Evolutionary conservation across 2,329 filamentous ascomycete species (phyloP).

Genomic region (Colletotrichum sp.): DNA sequence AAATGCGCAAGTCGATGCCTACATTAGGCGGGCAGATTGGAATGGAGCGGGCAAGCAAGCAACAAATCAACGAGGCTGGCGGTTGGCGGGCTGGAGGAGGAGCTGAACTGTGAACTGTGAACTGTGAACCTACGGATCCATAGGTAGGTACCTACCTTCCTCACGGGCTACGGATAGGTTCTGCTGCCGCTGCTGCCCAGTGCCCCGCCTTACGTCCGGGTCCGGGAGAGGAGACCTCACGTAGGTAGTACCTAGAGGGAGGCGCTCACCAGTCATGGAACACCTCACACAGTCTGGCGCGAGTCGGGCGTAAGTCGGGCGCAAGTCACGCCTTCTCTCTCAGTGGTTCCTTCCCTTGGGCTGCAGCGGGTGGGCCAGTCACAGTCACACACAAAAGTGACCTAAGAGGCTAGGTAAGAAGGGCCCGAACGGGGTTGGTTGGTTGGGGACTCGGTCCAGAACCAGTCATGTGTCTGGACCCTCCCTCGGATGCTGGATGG

Average conservation of each 20-base stretch:
- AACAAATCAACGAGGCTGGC: slow-evolving; percentile 17
- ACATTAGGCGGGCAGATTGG: background rate
- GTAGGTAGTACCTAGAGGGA: too few species aligned
- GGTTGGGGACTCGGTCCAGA: slow-evolving; percentile 4
- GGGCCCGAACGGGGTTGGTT: background rate
- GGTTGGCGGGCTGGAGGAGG: background rate
- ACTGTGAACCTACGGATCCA: background rate
- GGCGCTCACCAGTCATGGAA: background rate
- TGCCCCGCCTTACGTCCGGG: background rate
- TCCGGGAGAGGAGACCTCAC: background rate
- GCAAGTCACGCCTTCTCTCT: background rate
- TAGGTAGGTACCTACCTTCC: background rate
- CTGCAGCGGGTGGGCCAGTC: background rate
- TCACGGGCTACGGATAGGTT: background rate
- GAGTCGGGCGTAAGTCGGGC: slow-evolving; percentile 14
- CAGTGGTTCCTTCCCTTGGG: background rate
- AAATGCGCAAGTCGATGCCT: background rate
- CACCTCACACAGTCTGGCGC: background rate
- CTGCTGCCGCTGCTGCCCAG: background rate
- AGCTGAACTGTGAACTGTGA: background rate
- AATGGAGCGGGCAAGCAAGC: background rate
- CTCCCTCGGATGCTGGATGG: background rate
- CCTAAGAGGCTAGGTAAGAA: background rate
- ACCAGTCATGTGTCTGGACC: background rate
- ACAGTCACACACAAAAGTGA: background rate